These are phyloP conservation scores for Lepraria neglecta DNA, from an alignment of 495 filamentous ascomycete genomes.

Conservation along the genomic window DNA sequence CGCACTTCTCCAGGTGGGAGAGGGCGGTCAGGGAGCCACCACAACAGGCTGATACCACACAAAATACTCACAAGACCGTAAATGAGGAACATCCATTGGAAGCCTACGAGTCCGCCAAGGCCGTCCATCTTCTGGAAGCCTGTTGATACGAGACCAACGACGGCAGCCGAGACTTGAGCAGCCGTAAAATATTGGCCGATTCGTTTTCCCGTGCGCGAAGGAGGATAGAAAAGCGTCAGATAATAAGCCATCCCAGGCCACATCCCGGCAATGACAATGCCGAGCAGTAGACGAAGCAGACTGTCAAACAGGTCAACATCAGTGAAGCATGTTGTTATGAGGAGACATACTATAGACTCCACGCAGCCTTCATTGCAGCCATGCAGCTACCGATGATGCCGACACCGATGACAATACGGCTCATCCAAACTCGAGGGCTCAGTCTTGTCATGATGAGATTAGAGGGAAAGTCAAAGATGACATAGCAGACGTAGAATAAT, in stretches of 20 bases:
- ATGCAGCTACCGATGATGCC: conserved; percentile 78
- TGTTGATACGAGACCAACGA: conserved; percentile 82
- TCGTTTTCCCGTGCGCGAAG: conserved; percentile 75
- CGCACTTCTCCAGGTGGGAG: conserved; percentile 53
- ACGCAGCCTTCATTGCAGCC: conserved; percentile 69
- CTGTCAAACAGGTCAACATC: conserved; percentile 32
- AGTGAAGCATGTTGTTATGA: not conserved
- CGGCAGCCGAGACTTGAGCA: conserved; percentile 80
- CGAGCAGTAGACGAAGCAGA: conserved; percentile 76
- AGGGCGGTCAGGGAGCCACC: conserved; percentile 87
- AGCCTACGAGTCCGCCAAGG: conserved; percentile 66
- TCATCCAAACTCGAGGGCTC: conserved; percentile 87
- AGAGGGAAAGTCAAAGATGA: conserved; percentile 81
- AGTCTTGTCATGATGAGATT: conserved; percentile 84
- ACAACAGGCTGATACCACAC: conserved; percentile 66
- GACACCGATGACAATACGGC: conserved; percentile 80
- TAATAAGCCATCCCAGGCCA: conserved; percentile 97
- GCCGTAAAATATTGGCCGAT: conserved; percentile 89
- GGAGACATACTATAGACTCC: conserved; percentile 71
- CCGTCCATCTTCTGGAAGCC: conserved; percentile 92
- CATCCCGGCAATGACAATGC: conserved; percentile 85
- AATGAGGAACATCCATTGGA: conserved; percentile 92
- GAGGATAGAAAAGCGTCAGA: conserved; percentile 85
- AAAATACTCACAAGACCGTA: conserved; percentile 70
- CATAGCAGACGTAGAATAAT: conserved; percentile 86